A percentile compares a stretch with the other conserved stretches of the same genome.
Conservation (phyloP, 371 early-diverging fungal genomes). For the Circinella umbellata region DNA sequence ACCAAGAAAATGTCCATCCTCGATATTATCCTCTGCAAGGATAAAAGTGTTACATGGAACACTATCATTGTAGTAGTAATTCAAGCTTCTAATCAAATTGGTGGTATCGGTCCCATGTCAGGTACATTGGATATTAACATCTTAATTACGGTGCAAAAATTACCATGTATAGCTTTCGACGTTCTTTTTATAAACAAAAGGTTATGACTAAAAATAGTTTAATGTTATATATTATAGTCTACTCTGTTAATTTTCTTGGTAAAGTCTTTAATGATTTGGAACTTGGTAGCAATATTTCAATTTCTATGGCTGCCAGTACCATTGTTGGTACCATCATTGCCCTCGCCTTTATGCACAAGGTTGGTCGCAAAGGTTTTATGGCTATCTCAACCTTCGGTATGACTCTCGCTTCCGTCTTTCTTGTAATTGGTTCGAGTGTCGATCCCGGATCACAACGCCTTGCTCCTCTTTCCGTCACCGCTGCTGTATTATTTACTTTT, state of each 20-base stretch:
- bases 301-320: constrained; percentile 46
- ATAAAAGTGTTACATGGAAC: constrained; percentile 38
- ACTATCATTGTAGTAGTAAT: constrained; percentile 48
- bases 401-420: constrained; percentile 38
- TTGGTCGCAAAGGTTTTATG: constrained; percentile 55
- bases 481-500: constrained; percentile 41
- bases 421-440: constrained; percentile 40
- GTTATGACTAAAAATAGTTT: not conserved
- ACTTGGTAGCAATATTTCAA: constrained; percentile 42
- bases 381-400: constrained; percentile 43
- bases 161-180: too few species aligned
- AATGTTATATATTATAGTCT: constrained; percentile 9
- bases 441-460: constrained; percentile 15
- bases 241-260: constrained; percentile 45
- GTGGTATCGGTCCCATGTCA: constrained; percentile 56
- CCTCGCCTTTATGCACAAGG: constrained; percentile 40
- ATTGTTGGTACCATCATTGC: constrained; percentile 41
- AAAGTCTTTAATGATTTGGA: constrained; percentile 29
- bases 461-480: constrained; percentile 42
- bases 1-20: constrained; percentile 37
- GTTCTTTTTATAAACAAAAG: not conserved
- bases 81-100: constrained; percentile 54
- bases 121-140: constrained; percentile 21
- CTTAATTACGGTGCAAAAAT: not conserved
- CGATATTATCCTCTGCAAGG: constrained; percentile 44